Evolutionary conservation across 139 green algal species (phyloP), one percentile per base, ranked within the genome.

Genomic region (Chlamydomonas urium): DNA sequence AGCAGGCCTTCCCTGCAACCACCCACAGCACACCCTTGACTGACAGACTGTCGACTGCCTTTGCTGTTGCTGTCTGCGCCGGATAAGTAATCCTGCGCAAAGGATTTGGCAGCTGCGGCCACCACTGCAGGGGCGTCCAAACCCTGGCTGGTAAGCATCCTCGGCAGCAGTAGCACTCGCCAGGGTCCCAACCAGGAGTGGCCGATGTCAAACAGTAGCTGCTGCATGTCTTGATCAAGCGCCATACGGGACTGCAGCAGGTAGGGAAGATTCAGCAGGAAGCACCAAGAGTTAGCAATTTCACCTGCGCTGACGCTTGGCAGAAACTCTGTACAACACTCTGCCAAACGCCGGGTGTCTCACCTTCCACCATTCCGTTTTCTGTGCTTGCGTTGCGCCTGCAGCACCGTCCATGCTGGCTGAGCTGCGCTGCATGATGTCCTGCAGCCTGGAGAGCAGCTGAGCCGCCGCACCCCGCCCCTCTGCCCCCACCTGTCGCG

Each of bases 351-450:
- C 8, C 14, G 42, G 8, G 42, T 24, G 53, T 8, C 53, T 63
- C 26, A 63, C 53, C 60, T 24, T 8, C 60, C 60, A 67, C 60
- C 60, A 67, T 26, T 67, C 60, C 23, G 23, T 6, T 21, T 67
- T 67, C 32, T 47, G 60, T 21, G 60, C 60, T 45, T 38, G 42
- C 14, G 17, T 53, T 10, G 14, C 17, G 14, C 14, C 42, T 10
- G 42, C 42, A 10, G 42, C 42, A 53, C 14, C 42, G 42, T 10
- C 42, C 42, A 53, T 53, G 42, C 42, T 53, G 14, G 10, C 42
- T 17, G 42, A 10, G 24, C 53, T 62, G 10, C 5, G n/a, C 53
- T 29, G 5, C 53, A 62, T 62, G 53, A 62, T 62, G 53, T 14
- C 53, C 24, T 8, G 5, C 8, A 62, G 53, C 23, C 24, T 29